These are phyloP conservation scores for Leishmania turanica DNA, from an alignment of 208 protist genomes.

Conservation along the genomic window DNA sequence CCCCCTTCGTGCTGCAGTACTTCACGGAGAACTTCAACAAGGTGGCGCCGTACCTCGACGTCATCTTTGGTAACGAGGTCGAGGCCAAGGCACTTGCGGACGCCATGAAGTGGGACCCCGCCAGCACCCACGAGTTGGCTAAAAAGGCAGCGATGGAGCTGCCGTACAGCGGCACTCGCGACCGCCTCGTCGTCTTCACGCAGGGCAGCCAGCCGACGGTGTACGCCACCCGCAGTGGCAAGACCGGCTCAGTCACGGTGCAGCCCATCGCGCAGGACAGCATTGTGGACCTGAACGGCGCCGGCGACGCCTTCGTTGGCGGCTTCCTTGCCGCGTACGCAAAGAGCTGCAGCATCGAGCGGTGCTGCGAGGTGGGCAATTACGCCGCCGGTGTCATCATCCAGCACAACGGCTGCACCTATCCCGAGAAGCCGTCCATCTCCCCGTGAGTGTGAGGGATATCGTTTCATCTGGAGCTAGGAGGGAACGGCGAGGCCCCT, in stretches of 20 bases:
- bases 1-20: constrained; percentile 96
- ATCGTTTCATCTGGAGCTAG: background rate
- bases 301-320: constrained; percentile 98
- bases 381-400: constrained; percentile 93
- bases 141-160: constrained; percentile 57
- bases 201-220: constrained; percentile 92
- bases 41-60: constrained; percentile 93
- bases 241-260: constrained; percentile 59
- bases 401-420: constrained; percentile 94
- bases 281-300: constrained; percentile 98
- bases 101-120: constrained; percentile 70
- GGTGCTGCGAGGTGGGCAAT: constrained; percentile 92
- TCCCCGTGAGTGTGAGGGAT: constrained; percentile 20
- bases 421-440: constrained; percentile 79
- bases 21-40: constrained; percentile 92
- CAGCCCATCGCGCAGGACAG: constrained; percentile 68
- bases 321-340: constrained; percentile 95
- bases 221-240: constrained; percentile 59
- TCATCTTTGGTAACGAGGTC: constrained; percentile 97
- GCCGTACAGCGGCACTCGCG: constrained; percentile 83
- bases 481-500: background rate
- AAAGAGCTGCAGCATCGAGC: constrained; percentile 53
- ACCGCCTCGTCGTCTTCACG: constrained; percentile 95
- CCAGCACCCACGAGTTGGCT: constrained; percentile 87
- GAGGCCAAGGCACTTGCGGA: constrained; percentile 92